Evolutionary conservation across 345 rosid genomes (phyloP), one percentile per base, ranked within the genome.

Genomic region (Physaria fendleri): DNA sequence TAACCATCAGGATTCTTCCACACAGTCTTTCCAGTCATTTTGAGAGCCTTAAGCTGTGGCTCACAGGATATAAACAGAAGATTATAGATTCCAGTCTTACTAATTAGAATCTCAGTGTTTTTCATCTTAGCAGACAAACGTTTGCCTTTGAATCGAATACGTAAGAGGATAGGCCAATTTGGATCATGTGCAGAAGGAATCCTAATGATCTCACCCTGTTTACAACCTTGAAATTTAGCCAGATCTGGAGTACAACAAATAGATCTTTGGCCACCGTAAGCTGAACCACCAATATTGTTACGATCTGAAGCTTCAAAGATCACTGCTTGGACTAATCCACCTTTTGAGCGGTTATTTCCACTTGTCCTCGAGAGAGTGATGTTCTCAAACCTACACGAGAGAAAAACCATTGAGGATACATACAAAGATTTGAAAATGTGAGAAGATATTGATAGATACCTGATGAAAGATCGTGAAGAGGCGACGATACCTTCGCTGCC

Each of bases 181-280:
- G 70, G 52, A 59, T 93, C 87, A 5, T 69, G 76, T 0, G 85
- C 64, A 21, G 99, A 89, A 45, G 99, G 96, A 33, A 81, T 84
- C 74, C 92, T 78, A 44, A 93, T 82, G 66, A 93, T 83, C 75
- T 89, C 88, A 32, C 97, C 96, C 66, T 89, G 95, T 72, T 82
- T 85, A 77, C 99, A 93, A 8, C 97, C 96, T 77, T 87, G 95
- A 23, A 89, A 72, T 82, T 90, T 89, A 44, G 99, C 84, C 59
- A 93, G 97, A 79, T 89, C 99, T 45, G 96, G 79, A 6, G 97
- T 87, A 78, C 99, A 93, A 52, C 99, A 93, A 42, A 93, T 87
- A 4, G 97, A 90, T 71, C 99, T 83, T 55, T 93, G 99, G 29
- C 99, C 97, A 6, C 99, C 99, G 68, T 89, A 93, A 46, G 97